phyloP scores from a whole-genome alignment of 1,139 yeast genomes.

The Debaryomyces robertsiae region DNA sequence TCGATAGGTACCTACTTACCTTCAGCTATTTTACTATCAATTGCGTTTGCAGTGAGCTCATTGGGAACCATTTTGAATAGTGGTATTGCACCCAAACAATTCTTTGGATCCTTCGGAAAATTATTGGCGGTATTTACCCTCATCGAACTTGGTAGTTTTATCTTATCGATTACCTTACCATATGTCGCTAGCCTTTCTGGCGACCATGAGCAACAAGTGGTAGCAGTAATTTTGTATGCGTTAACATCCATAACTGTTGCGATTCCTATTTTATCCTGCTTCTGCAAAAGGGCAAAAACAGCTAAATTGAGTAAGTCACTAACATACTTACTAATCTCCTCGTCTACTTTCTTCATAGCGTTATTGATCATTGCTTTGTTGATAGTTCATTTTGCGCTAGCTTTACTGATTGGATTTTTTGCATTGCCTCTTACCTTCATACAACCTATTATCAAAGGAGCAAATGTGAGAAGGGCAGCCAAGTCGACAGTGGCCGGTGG shows the following conservation, averaged over 20 bases:
- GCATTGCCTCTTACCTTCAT: slow-evolving; percentile 74
- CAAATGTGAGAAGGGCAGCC: not conserved
- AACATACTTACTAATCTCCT: slow-evolving; percentile 36
- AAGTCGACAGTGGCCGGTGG: slow-evolving; percentile 1
- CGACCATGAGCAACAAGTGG: slow-evolving; percentile 17
- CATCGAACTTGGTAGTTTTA: slow-evolving; percentile 36
- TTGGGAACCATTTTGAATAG: slow-evolving; percentile 58
- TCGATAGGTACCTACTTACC: slow-evolving; percentile 95
- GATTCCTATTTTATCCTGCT: slow-evolving; percentile 24
- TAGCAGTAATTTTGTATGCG: slow-evolving; percentile 21
- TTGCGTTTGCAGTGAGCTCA: slow-evolving; percentile 71
- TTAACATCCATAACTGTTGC: slow-evolving; percentile 23
- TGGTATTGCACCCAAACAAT: slow-evolving; percentile 27
- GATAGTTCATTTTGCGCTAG: slow-evolving; percentile 82
- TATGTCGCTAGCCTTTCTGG: slow-evolving; percentile 19
- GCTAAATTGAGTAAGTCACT: slow-evolving; percentile 21
- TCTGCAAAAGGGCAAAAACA: slow-evolving; percentile 15
- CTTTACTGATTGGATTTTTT: slow-evolving; percentile 66
- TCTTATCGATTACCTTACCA: slow-evolving; percentile 32
- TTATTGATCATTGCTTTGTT: slow-evolving; percentile 72
- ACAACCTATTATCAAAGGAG: slow-evolving; percentile 38
- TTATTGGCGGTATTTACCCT: slow-evolving; percentile 35
- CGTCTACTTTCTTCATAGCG: slow-evolving; percentile 62
- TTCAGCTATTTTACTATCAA: slow-evolving; percentile 73
- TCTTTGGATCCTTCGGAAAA: slow-evolving; percentile 27